These are phyloP conservation scores for Parmelia sp. DNA, from an alignment of 495 filamentous ascomycete species.

Conservation along the genomic window DNA sequence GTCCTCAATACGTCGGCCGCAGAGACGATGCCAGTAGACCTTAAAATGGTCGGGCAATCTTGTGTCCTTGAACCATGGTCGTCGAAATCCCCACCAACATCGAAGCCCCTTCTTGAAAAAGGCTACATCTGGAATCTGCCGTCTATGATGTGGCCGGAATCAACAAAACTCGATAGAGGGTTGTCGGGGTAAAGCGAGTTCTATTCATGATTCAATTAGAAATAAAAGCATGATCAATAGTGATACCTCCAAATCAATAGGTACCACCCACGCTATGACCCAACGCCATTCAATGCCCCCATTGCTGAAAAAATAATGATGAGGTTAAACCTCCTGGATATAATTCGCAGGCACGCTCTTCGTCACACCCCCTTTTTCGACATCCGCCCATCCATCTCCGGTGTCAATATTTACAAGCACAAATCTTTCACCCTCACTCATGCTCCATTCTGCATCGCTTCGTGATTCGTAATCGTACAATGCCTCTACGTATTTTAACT, in stretches of 20 bases:
- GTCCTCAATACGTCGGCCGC: too few relatives aligned
- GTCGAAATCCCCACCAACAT: too few relatives aligned
- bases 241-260: not conserved
- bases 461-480: conserved; percentile 86
- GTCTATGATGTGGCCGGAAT: too few relatives aligned
- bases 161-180: too few relatives aligned
- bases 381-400: conserved; percentile 95
- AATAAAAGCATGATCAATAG: not conserved
- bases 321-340: conserved; percentile 60
- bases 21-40: too few relatives aligned
- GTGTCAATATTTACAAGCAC: conserved; percentile 76
- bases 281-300: not conserved
- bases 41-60: too few relatives aligned
- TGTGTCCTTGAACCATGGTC: too few relatives aligned
- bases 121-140: too few relatives aligned
- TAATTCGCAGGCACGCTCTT: conserved; percentile 94
- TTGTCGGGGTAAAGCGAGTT: too few relatives aligned
- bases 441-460: conserved; percentile 80
- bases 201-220: not conserved
- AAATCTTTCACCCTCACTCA: conserved; percentile 86
- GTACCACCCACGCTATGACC: not conserved
- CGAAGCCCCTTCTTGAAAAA: too few relatives aligned
- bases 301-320: not conserved
- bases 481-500: conserved; percentile 88
- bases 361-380: conserved; percentile 83